Conservation (phyloP, 2,329 filamentous ascomycete species). For the Verticillium albo-atrum region DNA sequence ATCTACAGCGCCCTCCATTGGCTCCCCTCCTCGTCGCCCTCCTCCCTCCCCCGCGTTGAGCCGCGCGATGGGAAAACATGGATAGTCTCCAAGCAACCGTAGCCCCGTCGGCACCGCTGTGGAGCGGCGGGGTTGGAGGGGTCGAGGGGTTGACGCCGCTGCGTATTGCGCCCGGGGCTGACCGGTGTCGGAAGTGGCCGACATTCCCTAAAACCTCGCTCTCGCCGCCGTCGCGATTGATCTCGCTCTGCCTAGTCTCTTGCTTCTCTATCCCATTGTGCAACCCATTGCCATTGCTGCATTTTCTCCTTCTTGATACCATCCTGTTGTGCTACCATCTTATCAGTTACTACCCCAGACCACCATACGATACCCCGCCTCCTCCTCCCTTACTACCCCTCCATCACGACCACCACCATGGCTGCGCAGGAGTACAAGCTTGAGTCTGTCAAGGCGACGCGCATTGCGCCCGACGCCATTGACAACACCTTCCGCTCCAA, state of each 20-base stretch:
- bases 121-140: conserved; percentile 1
- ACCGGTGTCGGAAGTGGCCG: conserved; percentile 27
- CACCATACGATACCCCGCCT: neutral
- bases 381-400: neutral
- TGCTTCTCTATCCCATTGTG: neutral
- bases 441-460: conserved; percentile 46
- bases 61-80: neutral
- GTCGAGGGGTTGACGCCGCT: neutral
- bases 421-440: conserved; percentile 46
- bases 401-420: conserved; percentile 18
- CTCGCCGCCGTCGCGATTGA: neutral
- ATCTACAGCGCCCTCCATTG: neutral
- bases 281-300: neutral
- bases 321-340: neutral
- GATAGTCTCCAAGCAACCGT: neutral
- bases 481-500: conserved; percentile 58
- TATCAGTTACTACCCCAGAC: neutral
- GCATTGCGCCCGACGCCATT: conserved; percentile 49
- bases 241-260: neutral
- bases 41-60: neutral
- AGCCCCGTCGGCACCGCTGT: neutral
- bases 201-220: conserved; percentile 10
- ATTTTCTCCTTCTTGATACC: neutral
- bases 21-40: too few species aligned
- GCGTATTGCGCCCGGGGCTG: neutral